Evolutionary conservation across 2,329 filamentous ascomycete species (phyloP), one percentile per base, ranked within the genome.

Genomic region (Blumeria graminis): DNA sequence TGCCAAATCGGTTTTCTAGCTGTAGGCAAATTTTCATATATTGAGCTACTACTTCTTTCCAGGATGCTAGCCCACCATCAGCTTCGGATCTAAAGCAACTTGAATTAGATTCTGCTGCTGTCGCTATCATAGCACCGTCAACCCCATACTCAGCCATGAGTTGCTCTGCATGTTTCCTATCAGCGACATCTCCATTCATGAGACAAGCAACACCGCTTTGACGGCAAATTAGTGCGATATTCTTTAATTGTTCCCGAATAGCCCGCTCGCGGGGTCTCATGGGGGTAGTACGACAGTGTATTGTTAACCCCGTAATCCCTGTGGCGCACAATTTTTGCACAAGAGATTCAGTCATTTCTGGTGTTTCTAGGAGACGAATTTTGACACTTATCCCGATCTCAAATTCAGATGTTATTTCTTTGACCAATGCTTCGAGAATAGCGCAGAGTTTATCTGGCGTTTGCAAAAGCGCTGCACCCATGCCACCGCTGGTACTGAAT

Each of bases 111-210:
- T 98, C 92, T 0, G 92, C 92, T 3, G 86, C 77, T 3, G 87
- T 92, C 9, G 92, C 92, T 64, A 98, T 96, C 92, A 98, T 98
- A 59, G 86, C 92, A 6, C 89, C 90, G 65, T 96, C 89, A 6
- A 84, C 85, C n/a, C 81, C 82, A 65, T 78, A 95, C 66, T 94
- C 83, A 32, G 76, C 64, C 59, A 88, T 82, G 6, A 98, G 74
- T 58, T 72, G 67, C 7, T 84, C 65, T 0, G 81, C 90, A 58
- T 94, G 74, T 55, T 86, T 83, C 56, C 85, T 78, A 39, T 74
- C 78, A 56, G 76, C 78, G 0, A 98, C 88, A 64, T 98, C 92
- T 52, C 92, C 92, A 65, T 98, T 98, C 81, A 96, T 89, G 43
- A 96, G 70, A 65, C 90, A 95, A 8, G 90, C 88, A 1, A 98